Evolutionary conservation across 768 basidiomycete species (phyloP).

Genomic region (Trametes villosa): DNA sequence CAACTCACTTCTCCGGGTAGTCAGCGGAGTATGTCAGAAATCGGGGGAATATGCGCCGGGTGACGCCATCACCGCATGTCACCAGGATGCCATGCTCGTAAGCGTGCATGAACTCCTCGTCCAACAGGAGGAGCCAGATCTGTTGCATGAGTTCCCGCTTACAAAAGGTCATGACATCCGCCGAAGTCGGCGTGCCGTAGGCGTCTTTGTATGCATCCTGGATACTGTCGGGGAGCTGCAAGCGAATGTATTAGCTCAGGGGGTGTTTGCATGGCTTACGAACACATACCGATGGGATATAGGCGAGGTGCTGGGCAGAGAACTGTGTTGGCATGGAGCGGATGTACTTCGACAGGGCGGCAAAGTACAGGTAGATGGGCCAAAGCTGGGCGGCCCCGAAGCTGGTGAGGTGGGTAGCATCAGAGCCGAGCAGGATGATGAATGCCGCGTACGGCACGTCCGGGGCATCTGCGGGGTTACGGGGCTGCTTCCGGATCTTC

Average conservation of each 20-base stretch:
- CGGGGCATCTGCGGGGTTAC: neutral
- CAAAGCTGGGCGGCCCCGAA: conserved; percentile 37
- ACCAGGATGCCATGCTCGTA: conserved; percentile 35
- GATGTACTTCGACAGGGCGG: conserved; percentile 47
- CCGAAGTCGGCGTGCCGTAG: conserved; percentile 20
- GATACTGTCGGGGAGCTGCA: conserved; percentile 39
- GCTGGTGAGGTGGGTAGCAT: conserved; percentile 32
- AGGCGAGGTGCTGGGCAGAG: conserved; percentile 46
- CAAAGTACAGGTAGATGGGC: conserved; percentile 47
- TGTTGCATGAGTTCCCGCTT: conserved; percentile 38
- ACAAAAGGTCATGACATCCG: conserved; percentile 35
- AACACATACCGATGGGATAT: conserved; percentile 44
- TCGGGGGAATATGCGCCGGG: conserved; percentile 30
- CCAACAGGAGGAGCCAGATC: conserved; percentile 31
- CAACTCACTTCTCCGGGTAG: conserved; percentile 42
- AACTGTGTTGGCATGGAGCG: conserved; percentile 35
- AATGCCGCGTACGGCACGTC: conserved; percentile 16
- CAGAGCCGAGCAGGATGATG: conserved; percentile 30
- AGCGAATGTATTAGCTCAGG: neutral
- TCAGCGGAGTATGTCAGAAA: conserved; percentile 40
- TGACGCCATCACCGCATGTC: conserved; percentile 33
- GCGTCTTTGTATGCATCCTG: conserved; percentile 33
- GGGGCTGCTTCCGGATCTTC: conserved; percentile 13
- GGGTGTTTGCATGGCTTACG: neutral
- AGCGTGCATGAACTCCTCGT: conserved; percentile 32